These are phyloP conservation scores for Lodderomyces parapsilosis DNA, from an alignment of 1,139 yeast species.

Conservation along the genomic window DNA sequence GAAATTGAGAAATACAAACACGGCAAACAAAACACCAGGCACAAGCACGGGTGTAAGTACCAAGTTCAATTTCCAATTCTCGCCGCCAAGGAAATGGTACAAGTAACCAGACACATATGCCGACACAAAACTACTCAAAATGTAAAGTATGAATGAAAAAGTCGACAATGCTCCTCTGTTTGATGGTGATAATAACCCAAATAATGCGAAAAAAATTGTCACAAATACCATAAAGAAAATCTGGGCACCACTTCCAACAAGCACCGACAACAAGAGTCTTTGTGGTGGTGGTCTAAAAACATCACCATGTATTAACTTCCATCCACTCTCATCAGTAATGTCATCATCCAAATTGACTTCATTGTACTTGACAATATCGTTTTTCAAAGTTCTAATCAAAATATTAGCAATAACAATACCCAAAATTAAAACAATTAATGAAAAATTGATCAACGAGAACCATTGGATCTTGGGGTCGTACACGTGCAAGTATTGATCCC, in stretches of 20 bases:
- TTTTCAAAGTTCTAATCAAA: constrained; percentile 74
- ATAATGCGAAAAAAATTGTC: constrained; percentile 77
- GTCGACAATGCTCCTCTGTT: constrained; percentile 93
- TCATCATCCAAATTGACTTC: constrained; percentile 87
- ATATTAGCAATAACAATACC: constrained; percentile 81
- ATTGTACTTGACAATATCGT: constrained; percentile 85
- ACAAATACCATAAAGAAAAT: constrained; percentile 72
- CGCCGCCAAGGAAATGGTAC: constrained; percentile 90
- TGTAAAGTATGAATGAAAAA: constrained; percentile 79
- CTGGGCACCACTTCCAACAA: constrained; percentile 89
- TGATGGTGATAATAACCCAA: constrained; percentile 90
- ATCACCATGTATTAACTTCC: constrained; percentile 97
- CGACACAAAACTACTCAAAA: constrained; percentile 75
- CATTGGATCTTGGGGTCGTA: constrained; percentile 93
- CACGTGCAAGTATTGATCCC: constrained; percentile 95
- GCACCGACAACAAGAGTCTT: constrained; percentile 69
- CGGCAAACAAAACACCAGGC: constrained; percentile 70
- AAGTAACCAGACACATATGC: constrained; percentile 84
- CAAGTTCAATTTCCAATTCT: constrained; percentile 86
- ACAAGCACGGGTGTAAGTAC: constrained; percentile 78
- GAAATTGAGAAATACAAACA: constrained; percentile 73
- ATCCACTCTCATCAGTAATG: constrained; percentile 90
- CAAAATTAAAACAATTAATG: constrained; percentile 73
- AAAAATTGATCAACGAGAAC: constrained; percentile 87
- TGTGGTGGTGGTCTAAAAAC: constrained; percentile 83